Evolutionary conservation across 441 rosid genomes (phyloP), one percentile per base, ranked within the genome.

Genomic region (Croton laevigatus): DNA sequence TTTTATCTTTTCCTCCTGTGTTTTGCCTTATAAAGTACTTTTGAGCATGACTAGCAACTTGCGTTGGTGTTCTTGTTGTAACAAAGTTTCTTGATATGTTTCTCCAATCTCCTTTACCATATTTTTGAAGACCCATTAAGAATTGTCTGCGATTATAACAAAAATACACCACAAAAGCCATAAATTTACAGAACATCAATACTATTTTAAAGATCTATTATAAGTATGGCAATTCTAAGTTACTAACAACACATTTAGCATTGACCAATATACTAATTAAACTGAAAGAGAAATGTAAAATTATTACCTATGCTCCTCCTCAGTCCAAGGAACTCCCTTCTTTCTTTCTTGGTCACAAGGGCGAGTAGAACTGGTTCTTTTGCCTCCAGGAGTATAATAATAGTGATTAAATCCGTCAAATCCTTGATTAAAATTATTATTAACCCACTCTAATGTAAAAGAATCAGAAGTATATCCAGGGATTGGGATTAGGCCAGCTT

Each of bases 91-190:
- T 86, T 1, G 98, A 91, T 73, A 94, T 94, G 59, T 89, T 91
- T 76, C 98, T 87, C 98, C 98, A 94, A 73, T 94, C 98, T 27
- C 98, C 98, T 82, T 94, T 94, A n/a, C 98, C 98, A 78, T 90
- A 89, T 79, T 88, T 94, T 75, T 91, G 88, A 20, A 94, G 82
- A 38, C 98, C 98, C 91, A 87, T 74, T 65, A 94, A 80, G 76
- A 94, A 94, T 69, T 86, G 97, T 81, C 97, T 94, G 91, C 81
- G 58, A 42, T 69, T 63, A 3, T 13, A 53, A 62, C 53, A 19
- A 67, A 66, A 51, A 14, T 37, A 55, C 66, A 76, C 38, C 20
- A 68, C 55, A 51, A 60, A 42, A 14, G 40, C 72, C 36, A 68
- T 22, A 22, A 34, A 58, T 68, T 22, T n/a, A 16, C 53, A 49